phyloP scores from a whole-genome alignment of 177 flowering plant species.

The Vitis hybrid region DNA sequence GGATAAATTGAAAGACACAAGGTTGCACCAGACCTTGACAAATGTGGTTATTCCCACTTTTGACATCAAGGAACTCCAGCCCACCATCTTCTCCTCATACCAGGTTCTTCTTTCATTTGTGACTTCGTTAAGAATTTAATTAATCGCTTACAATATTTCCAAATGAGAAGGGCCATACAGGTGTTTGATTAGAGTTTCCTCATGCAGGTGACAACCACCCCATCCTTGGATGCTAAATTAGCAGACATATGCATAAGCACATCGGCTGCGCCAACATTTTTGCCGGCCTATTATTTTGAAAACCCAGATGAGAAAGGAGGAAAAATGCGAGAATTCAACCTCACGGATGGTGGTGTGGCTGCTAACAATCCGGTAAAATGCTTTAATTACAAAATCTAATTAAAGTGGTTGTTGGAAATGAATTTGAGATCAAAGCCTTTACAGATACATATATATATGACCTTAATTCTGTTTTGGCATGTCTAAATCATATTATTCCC shows the following conservation, averaged over 20 bases:
- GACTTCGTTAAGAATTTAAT: no score
- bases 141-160: background rate
- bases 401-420: background rate
- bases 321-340: conserved; percentile 26
- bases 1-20: conserved; percentile 25
- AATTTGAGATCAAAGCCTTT: background rate
- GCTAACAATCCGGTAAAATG: conserved; percentile 56
- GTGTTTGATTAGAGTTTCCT: conserved; percentile 1
- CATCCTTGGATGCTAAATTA: conserved; percentile 27
- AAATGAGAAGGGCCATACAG: conserved; percentile 4
- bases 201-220: conserved; percentile 21
- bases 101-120: conserved; percentile 19
- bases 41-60: conserved; percentile 61
- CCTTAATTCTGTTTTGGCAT: no score
- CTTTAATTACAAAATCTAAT: background rate
- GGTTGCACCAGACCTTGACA: conserved; percentile 48
- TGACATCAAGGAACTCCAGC: conserved; percentile 53
- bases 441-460: no score
- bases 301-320: conserved; percentile 25
- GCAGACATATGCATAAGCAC: conserved; percentile 57
- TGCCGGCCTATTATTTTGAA: conserved; percentile 45
- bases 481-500: background rate
- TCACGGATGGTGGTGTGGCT: conserved; percentile 60
- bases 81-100: conserved; percentile 46
- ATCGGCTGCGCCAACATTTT: conserved; percentile 58